Conservation (phyloP, 768 basidiomycete species). For the Zangia roseola region DNA sequence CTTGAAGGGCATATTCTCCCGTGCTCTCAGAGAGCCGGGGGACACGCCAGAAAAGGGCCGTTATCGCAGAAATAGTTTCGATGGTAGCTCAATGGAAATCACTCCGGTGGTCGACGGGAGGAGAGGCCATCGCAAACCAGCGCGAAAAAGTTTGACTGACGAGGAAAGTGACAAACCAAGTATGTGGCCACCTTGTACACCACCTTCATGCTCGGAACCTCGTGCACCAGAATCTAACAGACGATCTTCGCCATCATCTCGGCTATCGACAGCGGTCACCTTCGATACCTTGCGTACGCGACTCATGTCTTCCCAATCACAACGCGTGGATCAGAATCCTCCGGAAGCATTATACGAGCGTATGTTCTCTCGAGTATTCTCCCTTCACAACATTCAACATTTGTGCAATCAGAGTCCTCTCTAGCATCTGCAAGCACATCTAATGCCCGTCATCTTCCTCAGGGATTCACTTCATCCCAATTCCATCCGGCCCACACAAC, state of each 20-base stretch:
- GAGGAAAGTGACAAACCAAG: constrained; percentile 61
- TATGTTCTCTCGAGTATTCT: constrained; percentile 23
- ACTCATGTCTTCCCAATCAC: constrained; percentile 38
- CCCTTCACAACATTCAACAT: constrained; percentile 1
- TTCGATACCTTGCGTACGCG: constrained; percentile 49
- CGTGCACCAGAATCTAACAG: constrained; percentile 20
- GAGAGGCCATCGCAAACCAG: constrained; percentile 44
- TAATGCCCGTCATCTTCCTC: constrained; percentile 17
- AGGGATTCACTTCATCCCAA: constrained; percentile 35
- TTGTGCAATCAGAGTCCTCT: constrained; percentile 11
- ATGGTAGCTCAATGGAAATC: constrained; percentile 57
- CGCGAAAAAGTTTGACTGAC: constrained; percentile 63
- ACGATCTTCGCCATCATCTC: constrained; percentile 37
- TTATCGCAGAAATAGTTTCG: constrained; percentile 57
- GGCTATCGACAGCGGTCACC: constrained; percentile 44
- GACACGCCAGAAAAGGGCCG: constrained; percentile 59
- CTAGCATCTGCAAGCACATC: constrained; percentile 15
- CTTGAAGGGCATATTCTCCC: constrained; percentile 65
- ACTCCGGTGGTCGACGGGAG: constrained; percentile 46
- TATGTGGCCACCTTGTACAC: constrained; percentile 34
- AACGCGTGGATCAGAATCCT: constrained; percentile 36
- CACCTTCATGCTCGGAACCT: constrained; percentile 4
- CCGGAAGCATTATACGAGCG: constrained; percentile 35
- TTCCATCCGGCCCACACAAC: constrained; percentile 39
- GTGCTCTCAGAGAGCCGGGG: constrained; percentile 60